Conservation (phyloP, 2,329 filamentous ascomycete genomes). For the Coleophoma crateriformis region DNA sequence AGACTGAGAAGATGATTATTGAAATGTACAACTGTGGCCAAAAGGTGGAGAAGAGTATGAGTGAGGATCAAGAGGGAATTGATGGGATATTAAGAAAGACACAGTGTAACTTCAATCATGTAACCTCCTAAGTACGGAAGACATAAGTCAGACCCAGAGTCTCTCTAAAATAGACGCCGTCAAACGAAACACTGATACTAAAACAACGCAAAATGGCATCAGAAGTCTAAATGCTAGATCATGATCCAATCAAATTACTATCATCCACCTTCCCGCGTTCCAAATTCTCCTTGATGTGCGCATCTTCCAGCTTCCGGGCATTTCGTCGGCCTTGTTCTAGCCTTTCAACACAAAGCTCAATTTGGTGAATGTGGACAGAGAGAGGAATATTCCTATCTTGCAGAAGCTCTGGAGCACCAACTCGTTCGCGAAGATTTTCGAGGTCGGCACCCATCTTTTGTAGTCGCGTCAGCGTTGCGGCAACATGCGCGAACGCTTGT, state of each 20-base stretch:
- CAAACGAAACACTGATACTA: no score
- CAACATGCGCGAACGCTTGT: constrained; percentile 63
- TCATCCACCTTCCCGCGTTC: constrained; percentile 37
- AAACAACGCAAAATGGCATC: no score
- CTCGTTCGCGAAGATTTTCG: constrained; percentile 65
- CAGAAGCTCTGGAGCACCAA: constrained; percentile 59
- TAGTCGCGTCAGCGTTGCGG: constrained; percentile 63
- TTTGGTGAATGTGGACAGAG: constrained; percentile 69
- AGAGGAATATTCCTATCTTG: constrained; percentile 55
- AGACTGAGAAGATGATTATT: no score
- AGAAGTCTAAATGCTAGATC: background rate
- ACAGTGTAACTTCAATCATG: no score
- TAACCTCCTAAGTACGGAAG: no score
- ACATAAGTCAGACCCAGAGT: no score
- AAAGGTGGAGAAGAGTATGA: no score
- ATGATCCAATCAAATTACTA: constrained; percentile 8
- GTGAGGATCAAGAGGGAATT: no score
- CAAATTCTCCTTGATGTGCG: constrained; percentile 47
- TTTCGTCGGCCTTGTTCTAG: constrained; percentile 59
- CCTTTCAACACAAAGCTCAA: constrained; percentile 66
- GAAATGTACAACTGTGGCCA: no score
- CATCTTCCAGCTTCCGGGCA: constrained; percentile 52
- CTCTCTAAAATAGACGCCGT: no score
- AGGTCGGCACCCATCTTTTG: constrained; percentile 67
- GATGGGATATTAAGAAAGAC: no score